Base-by-base conservation (phyloP, 345 rosid genomes). In the Euphorbia tirucalli region DNA sequence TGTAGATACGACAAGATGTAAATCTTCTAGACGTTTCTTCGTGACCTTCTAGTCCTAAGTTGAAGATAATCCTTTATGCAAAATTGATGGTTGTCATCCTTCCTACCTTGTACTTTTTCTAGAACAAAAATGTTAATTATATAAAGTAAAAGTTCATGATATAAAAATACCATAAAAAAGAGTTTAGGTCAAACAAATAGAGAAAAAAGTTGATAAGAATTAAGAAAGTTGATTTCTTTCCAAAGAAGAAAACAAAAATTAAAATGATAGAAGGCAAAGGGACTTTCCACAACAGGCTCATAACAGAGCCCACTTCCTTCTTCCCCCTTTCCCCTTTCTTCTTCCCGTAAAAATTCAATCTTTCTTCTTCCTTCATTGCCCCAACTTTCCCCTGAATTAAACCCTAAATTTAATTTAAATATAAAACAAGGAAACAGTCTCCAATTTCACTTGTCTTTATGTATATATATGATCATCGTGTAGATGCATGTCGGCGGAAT, bases 401-500 rank as follows among this genome's bases (percentile, higher is more conserved):
- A 2, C 13, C 44, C 25, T 37, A 31, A 60, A 41, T 35, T 35
- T 35, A 35, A 35, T 35, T 35, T 35, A 3, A 3, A 35, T 35
- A 35, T 7, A 3, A 35, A 35, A 35, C n/a, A n/a, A n/a, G n/a
- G n/a, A n/a, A n/a, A n/a, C n/a, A n/a, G n/a, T 10, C 44, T 48
- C 50, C 43, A 63, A 39, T 19, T 41, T 7, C 52, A 13, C 52
- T 5, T 46, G 19, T 46, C 11, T 61, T 31, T 49, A 21, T 48
- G 37, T 74, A 67, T 59, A 31, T 68, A 19, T 74, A 60, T 49
- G 77, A 70, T 35, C 44, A 22, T 71, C 43, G 86, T 69, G 85
- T 87, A 85, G 87, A 91, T 91, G 97, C 94, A 85, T 84, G 94
- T 86, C 82, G 85, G 84, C 56, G 81, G 86, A 54, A 80, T 87